Base-by-base conservation (phyloP, 495 filamentous ascomycete species). In the Aspergillus avenaceus region DNA sequence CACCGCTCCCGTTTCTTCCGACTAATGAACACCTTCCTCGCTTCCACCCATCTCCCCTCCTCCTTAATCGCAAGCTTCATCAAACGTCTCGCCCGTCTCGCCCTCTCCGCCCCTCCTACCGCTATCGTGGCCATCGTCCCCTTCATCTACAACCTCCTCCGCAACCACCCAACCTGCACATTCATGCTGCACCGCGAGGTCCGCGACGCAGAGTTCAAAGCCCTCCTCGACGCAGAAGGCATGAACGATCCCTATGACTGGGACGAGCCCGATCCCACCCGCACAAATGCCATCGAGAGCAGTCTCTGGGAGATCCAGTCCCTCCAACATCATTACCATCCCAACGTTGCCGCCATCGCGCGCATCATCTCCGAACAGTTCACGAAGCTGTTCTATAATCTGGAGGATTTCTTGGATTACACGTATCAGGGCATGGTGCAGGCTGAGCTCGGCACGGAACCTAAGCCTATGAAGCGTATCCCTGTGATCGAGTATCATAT, bases 311-410 rank as follows among this genome's bases (percentile, higher is more conserved):
- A 99, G 67, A 79, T 97, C 28, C 85, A 91, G 48, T 86, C 85
- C 45, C 73, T 97, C 41, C 89, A 93, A 69, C 83, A 82, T 3
- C 95, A 99, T 70, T 97, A 93, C 70, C 95, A 99, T 64, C 95
- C 95, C 28, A 97, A 96, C 62, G 91, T 99, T 28, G 91, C 92
- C 2, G 91, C 91, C 4, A 84, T 97, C 50, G 88, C 90, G 22
- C 91, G 87, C 67, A 95, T 99, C 49, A 84, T 99, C 49, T 87
- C 87, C 21, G 90, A 99, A 74, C 93, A 97, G 68, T 99, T 97
- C 67, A 97, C 91, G 3, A 99, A 97, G 74, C 85, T 90, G 65
- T 73, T 82, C 9, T 99, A 97, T 67, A 88, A 85, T 54, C 59
- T 96, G 14, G 95, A 99, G 60, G 95, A 99, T 59, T 99, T 99